Conservation (phyloP, 75 land plant species). For the Cunninghamia lanceolata region DNA sequence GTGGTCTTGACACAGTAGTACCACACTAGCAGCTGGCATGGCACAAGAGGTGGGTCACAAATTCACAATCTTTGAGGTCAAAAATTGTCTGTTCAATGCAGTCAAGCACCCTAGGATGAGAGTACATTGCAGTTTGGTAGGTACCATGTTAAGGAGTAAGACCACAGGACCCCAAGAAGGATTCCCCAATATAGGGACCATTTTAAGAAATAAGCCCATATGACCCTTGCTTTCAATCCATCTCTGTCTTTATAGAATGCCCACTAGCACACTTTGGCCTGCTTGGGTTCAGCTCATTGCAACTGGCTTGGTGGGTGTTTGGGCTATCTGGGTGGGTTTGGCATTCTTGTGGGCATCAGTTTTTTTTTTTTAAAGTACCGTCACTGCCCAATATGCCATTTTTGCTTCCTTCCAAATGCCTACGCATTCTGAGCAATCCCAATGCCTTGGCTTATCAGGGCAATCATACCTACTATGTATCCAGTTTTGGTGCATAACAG, state of each 20-base stretch:
- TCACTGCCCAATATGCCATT: conserved; percentile 1
- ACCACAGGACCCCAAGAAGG: not conserved
- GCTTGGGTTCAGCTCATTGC: not conserved
- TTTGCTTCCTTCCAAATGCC: conserved; percentile 7
- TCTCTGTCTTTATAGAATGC: not conserved
- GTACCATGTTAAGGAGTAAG: not conserved
- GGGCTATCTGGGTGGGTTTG: not conserved
- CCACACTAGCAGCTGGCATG: not conserved
- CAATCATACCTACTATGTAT: not conserved
- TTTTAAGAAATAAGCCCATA: not conserved
- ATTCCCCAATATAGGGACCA: not conserved
- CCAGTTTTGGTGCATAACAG: not conserved
- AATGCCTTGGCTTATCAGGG: not conserved
- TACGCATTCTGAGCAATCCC: not conserved
- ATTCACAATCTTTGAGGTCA: not conserved
- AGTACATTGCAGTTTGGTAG: not conserved
- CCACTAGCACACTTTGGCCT: not conserved
- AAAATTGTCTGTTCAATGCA: not conserved
- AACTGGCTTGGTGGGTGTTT: conserved; percentile 3
- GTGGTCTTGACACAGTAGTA: not conserved
- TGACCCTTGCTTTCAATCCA: not conserved
- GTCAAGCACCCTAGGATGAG: not conserved
- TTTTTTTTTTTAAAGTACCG: not conserved
- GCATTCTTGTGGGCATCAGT: not conserved
- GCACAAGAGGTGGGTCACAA: not conserved